Evolutionary conservation across 2,329 filamentous ascomycete genomes (phyloP), one percentile per base, ranked within the genome.

Genomic region (Penicillium glabrum): DNA sequence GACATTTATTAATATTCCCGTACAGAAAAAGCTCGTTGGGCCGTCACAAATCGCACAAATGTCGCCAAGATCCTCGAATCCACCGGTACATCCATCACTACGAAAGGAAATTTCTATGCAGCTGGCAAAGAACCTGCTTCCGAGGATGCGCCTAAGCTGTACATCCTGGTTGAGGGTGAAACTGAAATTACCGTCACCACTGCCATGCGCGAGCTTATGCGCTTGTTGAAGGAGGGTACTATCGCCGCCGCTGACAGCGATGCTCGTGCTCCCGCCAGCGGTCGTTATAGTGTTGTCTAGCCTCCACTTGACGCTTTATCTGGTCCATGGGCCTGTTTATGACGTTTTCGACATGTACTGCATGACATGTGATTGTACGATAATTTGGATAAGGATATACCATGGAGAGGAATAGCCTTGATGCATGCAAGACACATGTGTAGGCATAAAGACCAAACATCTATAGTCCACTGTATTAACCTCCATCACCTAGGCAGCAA

Each of bases 1-100:
- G 31, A 50, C 13, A 41, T 13, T 39, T 43, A 48, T 61, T 67
- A 51, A 61, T 48, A 35, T 46, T 53, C 48, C 49, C 5, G 56
- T 70, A 73, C 67, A 82, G 80, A 99, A 74, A 98, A 97, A 81
- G 95, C 95, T 62, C 86, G 95, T 67, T 99, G 95, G 95, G 93
- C 92, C 11, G 95, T 99, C 78, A 99, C 95, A 39, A 99, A 99
- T 75, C 87, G 95, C 63, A 98, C 95, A 35, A 99, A 99, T 69
- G 95, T 99, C 56, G 93, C 93, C 66, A 99, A 98, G 82, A 97
- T 99, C 66, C 83, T 99, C 62, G 95, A 99, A 70, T 86, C 90
- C 10, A 97, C 93, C 0, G 93, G 92, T 41, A 96, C 93, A 1
- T 96, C 91, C 7, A 99, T 99, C 73, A 99, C 95, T 0, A 97